phyloP scores from a whole-genome alignment of 192 early-diverging fungal genomes.

The Gaertneriomyces sp. region DNA sequence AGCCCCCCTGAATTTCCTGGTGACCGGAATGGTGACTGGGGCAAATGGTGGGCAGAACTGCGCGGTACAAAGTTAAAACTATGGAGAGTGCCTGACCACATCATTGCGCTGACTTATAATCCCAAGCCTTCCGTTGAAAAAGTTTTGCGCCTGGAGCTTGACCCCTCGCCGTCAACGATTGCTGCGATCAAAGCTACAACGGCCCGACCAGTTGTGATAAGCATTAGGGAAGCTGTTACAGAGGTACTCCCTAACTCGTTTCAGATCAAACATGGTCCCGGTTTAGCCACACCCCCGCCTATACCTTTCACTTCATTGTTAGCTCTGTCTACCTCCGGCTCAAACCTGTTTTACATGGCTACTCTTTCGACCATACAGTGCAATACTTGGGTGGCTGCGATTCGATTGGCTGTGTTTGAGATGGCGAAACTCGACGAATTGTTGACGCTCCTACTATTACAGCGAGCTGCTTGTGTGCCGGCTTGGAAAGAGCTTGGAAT shows the following conservation, averaged over 20 bases:
- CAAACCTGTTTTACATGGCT: slow-evolving; percentile 40
- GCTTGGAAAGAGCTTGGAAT: slow-evolving; percentile 35
- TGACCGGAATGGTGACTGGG: slow-evolving; percentile 29
- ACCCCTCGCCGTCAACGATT: slow-evolving; percentile 33
- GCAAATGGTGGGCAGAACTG: slow-evolving; percentile 46
- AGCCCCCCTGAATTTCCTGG: slow-evolving; percentile 4
- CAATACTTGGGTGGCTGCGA: slow-evolving; percentile 44
- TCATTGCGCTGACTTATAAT: slow-evolving; percentile 24
- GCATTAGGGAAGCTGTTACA: slow-evolving; percentile 30
- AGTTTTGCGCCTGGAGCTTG: slow-evolving; percentile 36
- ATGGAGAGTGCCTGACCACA: slow-evolving; percentile 44
- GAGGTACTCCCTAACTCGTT: slow-evolving; percentile 32
- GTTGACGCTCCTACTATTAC: slow-evolving; percentile 35
- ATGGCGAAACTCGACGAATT: slow-evolving; percentile 30
- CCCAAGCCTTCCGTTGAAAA: slow-evolving; percentile 24
- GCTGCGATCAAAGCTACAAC: slow-evolving; percentile 36
- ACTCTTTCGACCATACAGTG: slow-evolving; percentile 32
- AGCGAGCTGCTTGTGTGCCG: slow-evolving; percentile 16
- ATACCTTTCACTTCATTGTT: slow-evolving; percentile 42
- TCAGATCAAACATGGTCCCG: slow-evolving; percentile 13
- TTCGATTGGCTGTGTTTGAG: slow-evolving; percentile 44
- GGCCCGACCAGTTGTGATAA: slow-evolving; percentile 26
- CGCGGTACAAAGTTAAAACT: slow-evolving; percentile 39
- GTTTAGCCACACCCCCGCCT: slow-evolving; percentile 30
- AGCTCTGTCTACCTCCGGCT: slow-evolving; percentile 37